These are phyloP conservation scores for Plectranthus barbatus DNA, from an alignment of 257 asterid genomes.

Conservation along the genomic window DNA sequence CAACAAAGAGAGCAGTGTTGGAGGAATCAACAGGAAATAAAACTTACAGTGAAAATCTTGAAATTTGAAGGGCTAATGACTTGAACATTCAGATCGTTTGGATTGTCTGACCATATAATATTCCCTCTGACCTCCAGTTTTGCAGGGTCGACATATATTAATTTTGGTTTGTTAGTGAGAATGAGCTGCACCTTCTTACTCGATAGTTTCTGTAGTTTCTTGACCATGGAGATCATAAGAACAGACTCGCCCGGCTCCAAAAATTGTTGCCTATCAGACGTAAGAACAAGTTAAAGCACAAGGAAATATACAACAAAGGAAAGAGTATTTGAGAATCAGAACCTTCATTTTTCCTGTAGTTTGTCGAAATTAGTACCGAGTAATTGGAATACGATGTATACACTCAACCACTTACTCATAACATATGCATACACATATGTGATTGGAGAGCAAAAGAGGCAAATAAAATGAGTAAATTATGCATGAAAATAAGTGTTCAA, in stretches of 20 bases:
- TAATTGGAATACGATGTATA: neutral
- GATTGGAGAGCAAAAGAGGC: neutral
- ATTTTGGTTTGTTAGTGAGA: slow-evolving; percentile 87
- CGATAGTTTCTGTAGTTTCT: slow-evolving; percentile 79
- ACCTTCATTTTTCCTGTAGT: no score
- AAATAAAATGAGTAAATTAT: neutral
- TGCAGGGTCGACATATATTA: slow-evolving; percentile 84
- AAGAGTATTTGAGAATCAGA: neutral
- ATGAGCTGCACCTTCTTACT: slow-evolving; percentile 98
- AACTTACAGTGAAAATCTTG: slow-evolving; percentile 89
- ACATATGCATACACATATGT: no score
- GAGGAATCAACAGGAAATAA: slow-evolving; percentile 4
- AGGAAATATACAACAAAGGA: neutral
- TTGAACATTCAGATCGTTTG: slow-evolving; percentile 82
- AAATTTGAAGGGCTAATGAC: slow-evolving; percentile 72
- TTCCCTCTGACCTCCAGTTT: slow-evolving; percentile 73
- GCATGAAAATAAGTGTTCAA: no score
- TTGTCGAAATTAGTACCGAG: neutral
- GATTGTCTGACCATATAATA: slow-evolving; percentile 90
- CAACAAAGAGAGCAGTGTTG: neutral
- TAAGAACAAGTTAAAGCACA: neutral
- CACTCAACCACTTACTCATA: no score
- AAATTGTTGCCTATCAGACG: slow-evolving; percentile 73
- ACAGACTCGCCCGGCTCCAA: slow-evolving; percentile 97
- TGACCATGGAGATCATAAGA: slow-evolving; percentile 92